Evolutionary conservation across 1,139 yeast genomes (phyloP).

Genomic region (Trichomonascaceae sp.): DNA sequence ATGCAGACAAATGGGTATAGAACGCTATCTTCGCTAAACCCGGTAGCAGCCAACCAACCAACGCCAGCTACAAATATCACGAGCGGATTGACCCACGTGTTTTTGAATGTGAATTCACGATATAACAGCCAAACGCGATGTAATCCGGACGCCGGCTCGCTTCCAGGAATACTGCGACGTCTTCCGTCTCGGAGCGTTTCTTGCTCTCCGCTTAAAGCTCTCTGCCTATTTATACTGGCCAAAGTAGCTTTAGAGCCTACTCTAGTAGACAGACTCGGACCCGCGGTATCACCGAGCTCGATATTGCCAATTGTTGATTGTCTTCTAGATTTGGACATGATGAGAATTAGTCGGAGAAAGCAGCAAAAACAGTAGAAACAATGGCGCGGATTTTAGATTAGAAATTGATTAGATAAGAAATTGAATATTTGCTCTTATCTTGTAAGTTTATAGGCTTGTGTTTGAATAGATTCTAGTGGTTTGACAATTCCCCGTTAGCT

Average conservation of each 20-base stretch:
- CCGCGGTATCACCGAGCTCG: conserved; percentile 36
- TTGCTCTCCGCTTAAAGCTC: conserved; percentile 28
- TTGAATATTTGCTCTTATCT: not conserved
- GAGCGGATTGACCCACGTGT: conserved; percentile 76
- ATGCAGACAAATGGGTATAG: conserved; percentile 61
- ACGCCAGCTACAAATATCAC: conserved; percentile 34
- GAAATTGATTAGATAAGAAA: not conserved
- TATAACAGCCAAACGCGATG: conserved; percentile 42
- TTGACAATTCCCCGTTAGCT: not conserved
- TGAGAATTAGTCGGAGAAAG: not conserved
- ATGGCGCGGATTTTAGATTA: not conserved
- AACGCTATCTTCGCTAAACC: conserved; percentile 51
- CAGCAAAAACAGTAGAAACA: not conserved
- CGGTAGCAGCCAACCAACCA: conserved; percentile 24
- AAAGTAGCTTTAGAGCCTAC: conserved; percentile 27
- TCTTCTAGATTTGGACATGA: conserved; percentile 14
- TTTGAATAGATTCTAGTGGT: not conserved
- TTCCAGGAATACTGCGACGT: conserved; percentile 32
- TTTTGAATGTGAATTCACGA: conserved; percentile 58
- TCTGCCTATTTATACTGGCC: conserved; percentile 31
- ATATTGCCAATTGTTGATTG: conserved; percentile 31
- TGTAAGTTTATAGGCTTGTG: not conserved
- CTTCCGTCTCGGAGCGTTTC: conserved; percentile 22
- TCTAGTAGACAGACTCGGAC: conserved; percentile 34
- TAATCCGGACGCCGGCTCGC: conserved; percentile 17